Conservation (phyloP, 2,329 filamentous ascomycete species). For the Didymella pinodella region DNA sequence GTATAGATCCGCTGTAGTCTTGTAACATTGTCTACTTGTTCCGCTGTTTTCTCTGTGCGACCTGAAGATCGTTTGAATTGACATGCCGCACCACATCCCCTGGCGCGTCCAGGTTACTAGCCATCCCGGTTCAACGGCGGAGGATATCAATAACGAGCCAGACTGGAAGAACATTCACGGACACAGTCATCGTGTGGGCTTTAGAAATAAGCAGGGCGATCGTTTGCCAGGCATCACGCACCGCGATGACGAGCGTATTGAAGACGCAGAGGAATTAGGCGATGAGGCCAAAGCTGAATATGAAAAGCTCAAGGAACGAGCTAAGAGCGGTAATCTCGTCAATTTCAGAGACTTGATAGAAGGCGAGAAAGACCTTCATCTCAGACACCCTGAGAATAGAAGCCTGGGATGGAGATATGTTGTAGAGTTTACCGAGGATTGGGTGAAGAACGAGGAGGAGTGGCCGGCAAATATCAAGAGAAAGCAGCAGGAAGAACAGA, state of each 20-base stretch:
- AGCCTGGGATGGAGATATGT: slow-evolving; percentile 61
- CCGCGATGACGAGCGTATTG: slow-evolving; percentile 35
- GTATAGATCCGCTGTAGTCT: not conserved
- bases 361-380: slow-evolving; percentile 53
- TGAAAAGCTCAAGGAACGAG: slow-evolving; percentile 34
- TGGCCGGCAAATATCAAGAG: slow-evolving; percentile 60
- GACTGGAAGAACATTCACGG: slow-evolving; percentile 48
- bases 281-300: slow-evolving; percentile 39
- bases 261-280: slow-evolving; percentile 30
- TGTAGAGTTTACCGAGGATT: slow-evolving; percentile 58
- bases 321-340: slow-evolving; percentile 44
- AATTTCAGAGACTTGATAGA: slow-evolving; percentile 50
- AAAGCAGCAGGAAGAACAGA: slow-evolving; percentile 41
- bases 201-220: slow-evolving; percentile 46
- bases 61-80: not conserved
- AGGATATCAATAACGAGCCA: slow-evolving; percentile 55
- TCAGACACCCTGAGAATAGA: slow-evolving; percentile 55
- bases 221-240: slow-evolving; percentile 53
- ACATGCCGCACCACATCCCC: slow-evolving; percentile 27
- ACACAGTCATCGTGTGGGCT: slow-evolving; percentile 54
- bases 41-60: not conserved
- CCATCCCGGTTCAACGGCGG: slow-evolving; percentile 52
- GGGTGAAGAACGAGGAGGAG: slow-evolving; percentile 57
- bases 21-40: not conserved
- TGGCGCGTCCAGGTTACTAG: slow-evolving; percentile 40